phyloP scores from a whole-genome alignment of 441 rosid genomes.

The Populus hybrid region DNA sequence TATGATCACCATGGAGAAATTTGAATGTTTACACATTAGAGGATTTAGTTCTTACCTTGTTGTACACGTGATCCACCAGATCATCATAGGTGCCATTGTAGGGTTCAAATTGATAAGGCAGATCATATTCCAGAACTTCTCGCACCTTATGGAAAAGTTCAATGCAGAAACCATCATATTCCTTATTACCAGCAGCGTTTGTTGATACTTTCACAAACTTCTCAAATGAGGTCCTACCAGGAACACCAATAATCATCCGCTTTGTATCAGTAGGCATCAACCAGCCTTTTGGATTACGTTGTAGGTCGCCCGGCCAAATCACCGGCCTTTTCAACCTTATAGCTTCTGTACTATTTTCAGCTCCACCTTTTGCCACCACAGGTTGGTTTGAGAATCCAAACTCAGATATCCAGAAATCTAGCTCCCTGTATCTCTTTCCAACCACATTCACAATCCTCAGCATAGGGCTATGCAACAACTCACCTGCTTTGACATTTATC shows the following conservation, averaged over 20 bases:
- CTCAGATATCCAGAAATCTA: constrained; percentile 30
- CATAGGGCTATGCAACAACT: constrained; percentile 1
- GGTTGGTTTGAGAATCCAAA: constrained; percentile 26
- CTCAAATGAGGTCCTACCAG: constrained; percentile 37
- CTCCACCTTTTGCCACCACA: neutral
- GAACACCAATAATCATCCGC: constrained; percentile 46
- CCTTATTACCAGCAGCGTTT: constrained; percentile 9
- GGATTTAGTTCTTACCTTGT: constrained; percentile 39
- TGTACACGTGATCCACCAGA: constrained; percentile 31
- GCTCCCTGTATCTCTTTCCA: constrained; percentile 32
- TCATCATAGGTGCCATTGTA: constrained; percentile 37
- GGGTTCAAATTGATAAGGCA: constrained; percentile 29
- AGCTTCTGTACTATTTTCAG: neutral
- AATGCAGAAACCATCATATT: constrained; percentile 46
- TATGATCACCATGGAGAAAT: no score
- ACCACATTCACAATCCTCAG: constrained; percentile 28
- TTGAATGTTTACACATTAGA: neutral
- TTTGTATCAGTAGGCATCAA: constrained; percentile 29
- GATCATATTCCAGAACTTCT: constrained; percentile 12
- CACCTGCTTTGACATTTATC: constrained; percentile 22
- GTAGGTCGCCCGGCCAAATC: constrained; percentile 37
- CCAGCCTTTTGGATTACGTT: constrained; percentile 38
- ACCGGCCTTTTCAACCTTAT: constrained; percentile 17
- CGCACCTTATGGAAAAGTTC: constrained; percentile 31
- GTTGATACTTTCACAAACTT: constrained; percentile 37